A percentile compares a stretch with the other conserved stretches of the same genome.
These are phyloP conservation scores for Phytopythium oedochilum DNA, from an alignment of 352 stramenopile species.

Conservation along the genomic window DNA sequence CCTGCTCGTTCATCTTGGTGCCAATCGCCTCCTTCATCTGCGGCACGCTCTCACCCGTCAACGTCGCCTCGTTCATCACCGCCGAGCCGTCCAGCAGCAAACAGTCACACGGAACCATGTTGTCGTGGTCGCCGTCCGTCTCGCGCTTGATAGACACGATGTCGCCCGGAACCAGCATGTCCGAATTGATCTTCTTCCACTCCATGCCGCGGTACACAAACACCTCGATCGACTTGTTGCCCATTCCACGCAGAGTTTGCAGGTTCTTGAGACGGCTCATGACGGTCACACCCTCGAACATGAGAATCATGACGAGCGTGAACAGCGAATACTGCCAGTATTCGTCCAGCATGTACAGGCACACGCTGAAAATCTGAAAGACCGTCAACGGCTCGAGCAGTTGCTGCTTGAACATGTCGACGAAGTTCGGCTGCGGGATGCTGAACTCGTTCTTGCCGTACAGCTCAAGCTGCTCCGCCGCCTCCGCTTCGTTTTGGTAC, in stretches of 20 bases:
- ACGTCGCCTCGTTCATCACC: slow-evolving; percentile 98
- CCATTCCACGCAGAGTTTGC: slow-evolving; percentile 93
- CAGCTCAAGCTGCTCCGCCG: slow-evolving; percentile 49
- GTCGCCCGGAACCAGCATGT: slow-evolving; percentile 91
- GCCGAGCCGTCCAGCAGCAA: slow-evolving; percentile 93
- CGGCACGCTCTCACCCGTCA: slow-evolving; percentile 98
- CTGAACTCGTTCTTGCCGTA: slow-evolving; percentile 92
- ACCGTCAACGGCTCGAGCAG: slow-evolving; percentile 97
- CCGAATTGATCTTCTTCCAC: slow-evolving; percentile 83
- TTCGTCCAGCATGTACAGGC: slow-evolving; percentile 98
- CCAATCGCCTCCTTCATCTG: slow-evolving; percentile 96
- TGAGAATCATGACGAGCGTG: slow-evolving; percentile 96
- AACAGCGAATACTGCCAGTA: slow-evolving; percentile 99
- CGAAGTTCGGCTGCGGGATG: slow-evolving; percentile 94
- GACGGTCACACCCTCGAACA: slow-evolving; percentile 97
- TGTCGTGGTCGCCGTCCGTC: slow-evolving; percentile 74
- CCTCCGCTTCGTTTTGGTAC: slow-evolving; percentile 33
- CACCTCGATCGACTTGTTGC: slow-evolving; percentile 81
- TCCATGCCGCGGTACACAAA: slow-evolving; percentile 87
- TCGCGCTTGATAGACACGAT: slow-evolving; percentile 91
- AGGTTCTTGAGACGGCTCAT: slow-evolving; percentile 95
- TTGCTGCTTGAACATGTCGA: slow-evolving; percentile 97
- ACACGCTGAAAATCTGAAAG: slow-evolving; percentile 99
- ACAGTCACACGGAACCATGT: slow-evolving; percentile 93
- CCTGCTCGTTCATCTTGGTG: slow-evolving; percentile 65